phyloP scores from a whole-genome alignment of 1,284 basidiomycete species.

The Coniferiporia sulphurascens region DNA sequence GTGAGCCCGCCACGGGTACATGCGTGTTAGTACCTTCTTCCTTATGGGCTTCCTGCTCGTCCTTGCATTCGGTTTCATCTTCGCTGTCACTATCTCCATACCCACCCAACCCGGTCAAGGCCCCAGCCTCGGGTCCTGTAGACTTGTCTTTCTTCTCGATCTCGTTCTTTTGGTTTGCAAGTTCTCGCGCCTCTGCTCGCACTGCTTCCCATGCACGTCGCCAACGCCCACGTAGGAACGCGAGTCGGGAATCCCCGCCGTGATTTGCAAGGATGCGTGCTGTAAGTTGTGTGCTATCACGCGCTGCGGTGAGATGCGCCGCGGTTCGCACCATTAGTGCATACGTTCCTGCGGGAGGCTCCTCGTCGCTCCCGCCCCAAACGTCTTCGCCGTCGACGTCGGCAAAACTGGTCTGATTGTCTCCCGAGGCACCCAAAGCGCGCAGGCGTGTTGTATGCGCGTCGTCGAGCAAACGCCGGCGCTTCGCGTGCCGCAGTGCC shows the following conservation, averaged over 20 bases:
- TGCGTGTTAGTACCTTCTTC: not conserved
- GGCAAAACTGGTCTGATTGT: conserved; percentile 18
- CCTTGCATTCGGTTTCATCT: conserved; percentile 23
- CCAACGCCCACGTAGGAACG: conserved; percentile 77
- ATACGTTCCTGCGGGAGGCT: conserved; percentile 64
- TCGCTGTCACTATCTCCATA: conserved; percentile 53
- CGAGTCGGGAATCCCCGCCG: conserved; percentile 63
- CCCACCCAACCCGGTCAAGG: conserved; percentile 46
- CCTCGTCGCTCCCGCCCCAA: conserved; percentile 73
- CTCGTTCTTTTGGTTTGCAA: conserved; percentile 24
- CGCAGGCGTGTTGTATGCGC: conserved; percentile 57
- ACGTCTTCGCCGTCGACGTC: conserved; percentile 31
- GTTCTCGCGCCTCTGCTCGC: conserved; percentile 40
- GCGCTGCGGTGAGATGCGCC: conserved; percentile 55
- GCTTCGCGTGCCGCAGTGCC: conserved; percentile 63
- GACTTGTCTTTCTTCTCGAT: conserved; percentile 28
- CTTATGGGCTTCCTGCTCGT: conserved; percentile 10
- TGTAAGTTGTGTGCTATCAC: conserved; percentile 74
- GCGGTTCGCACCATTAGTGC: conserved; percentile 77
- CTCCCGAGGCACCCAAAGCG: conserved; percentile 34
- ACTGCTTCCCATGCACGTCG: conserved; percentile 49
- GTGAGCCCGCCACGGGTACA: not conserved
- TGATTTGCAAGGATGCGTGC: conserved; percentile 87
- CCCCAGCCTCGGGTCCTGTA: conserved; percentile 20
- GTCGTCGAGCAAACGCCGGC: conserved; percentile 54